Base-by-base conservation (phyloP, 352 stramenopile genomes). In the Pythium monospermum region DNA sequence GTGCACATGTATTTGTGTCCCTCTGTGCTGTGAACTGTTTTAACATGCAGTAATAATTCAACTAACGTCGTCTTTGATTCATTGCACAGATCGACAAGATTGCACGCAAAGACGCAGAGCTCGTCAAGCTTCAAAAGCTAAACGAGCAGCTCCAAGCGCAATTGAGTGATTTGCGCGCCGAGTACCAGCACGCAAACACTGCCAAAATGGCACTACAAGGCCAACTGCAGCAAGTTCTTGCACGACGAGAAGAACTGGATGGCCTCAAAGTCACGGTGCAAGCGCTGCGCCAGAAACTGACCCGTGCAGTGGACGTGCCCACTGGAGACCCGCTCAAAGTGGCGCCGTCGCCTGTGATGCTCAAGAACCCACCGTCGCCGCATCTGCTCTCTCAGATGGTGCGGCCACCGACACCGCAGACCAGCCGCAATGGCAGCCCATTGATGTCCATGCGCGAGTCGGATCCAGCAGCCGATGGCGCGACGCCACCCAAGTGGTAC, bases 221-320 rank as follows among this genome's bases (percentile, higher is more conserved):
- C 0, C 80, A 91, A 49, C 59, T 91, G 1, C 77, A 89, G 66
- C 71, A 87, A 39, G 53, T 91, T 10, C 48, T 91, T 10, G 58
- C 69, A 13, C 64, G 71, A 37, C 68, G 76, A 13, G 61, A 73
- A n/a, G 76, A 91, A 42, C 58, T 91, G 13, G 73, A 88, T 42
- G 53, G 61, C 5, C 61, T 91, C 23, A 88, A 91, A 39, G 40
- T 57, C n/a, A 83, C 69, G 1, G 73, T 88, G 0, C 56, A 76
- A 15, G 28, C 70, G 18, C 48, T 87, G 16, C 70, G 63, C 0
- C 60, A 74, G 22, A 69, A 71, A 33, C 53, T 70, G 5, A 23
- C 22, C 53, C n/a, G n/a, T n/a, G n/a, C 21, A 12, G 47, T 23
- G 1, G 45, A 50, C 12, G 46, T 31, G 13, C 2, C 22, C 16